These are phyloP conservation scores for Yarrowia porcina DNA, from an alignment of 805 yeast genomes.

Conservation along the genomic window DNA sequence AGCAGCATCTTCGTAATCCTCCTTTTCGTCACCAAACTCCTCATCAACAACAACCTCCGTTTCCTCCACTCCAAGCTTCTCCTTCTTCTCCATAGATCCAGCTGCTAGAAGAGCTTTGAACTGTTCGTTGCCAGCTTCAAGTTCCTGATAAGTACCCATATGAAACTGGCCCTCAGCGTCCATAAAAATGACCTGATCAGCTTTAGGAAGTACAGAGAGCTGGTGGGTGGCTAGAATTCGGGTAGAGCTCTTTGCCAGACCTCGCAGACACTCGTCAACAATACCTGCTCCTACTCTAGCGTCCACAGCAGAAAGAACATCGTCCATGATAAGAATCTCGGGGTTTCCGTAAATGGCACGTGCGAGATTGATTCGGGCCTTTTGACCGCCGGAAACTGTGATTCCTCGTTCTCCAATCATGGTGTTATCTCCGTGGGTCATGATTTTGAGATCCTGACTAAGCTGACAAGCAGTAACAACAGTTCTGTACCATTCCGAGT, in stretches of 20 bases:
- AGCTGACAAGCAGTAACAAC: constrained; percentile 66
- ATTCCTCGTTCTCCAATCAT: constrained; percentile 91
- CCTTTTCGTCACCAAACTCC: not conserved
- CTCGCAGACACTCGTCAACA: constrained; percentile 64
- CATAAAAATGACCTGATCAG: constrained; percentile 67
- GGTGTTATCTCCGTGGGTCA: constrained; percentile 73
- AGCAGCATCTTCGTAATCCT: not conserved
- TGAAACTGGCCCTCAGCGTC: constrained; percentile 57
- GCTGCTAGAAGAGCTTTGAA: constrained; percentile 46
- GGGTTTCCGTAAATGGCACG: constrained; percentile 69
- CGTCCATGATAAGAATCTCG: constrained; percentile 70
- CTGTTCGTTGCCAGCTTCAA: constrained; percentile 45
- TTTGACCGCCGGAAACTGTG: constrained; percentile 86
- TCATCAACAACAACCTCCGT: constrained; percentile 28
- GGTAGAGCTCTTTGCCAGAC: constrained; percentile 55
- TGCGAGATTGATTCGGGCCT: constrained; percentile 80
- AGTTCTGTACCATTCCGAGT: constrained; percentile 48
- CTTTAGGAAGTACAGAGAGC: constrained; percentile 62
- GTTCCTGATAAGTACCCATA: constrained; percentile 58
- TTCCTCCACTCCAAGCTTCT: constrained; percentile 24
- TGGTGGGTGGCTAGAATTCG: constrained; percentile 83
- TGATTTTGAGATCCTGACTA: constrained; percentile 57
- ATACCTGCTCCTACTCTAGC: constrained; percentile 80
- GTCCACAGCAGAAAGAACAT: constrained; percentile 84
- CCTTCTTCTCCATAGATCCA: constrained; percentile 35